phyloP scores from a whole-genome alignment of 495 filamentous ascomycete species.

The Xylaria longipes region DNA sequence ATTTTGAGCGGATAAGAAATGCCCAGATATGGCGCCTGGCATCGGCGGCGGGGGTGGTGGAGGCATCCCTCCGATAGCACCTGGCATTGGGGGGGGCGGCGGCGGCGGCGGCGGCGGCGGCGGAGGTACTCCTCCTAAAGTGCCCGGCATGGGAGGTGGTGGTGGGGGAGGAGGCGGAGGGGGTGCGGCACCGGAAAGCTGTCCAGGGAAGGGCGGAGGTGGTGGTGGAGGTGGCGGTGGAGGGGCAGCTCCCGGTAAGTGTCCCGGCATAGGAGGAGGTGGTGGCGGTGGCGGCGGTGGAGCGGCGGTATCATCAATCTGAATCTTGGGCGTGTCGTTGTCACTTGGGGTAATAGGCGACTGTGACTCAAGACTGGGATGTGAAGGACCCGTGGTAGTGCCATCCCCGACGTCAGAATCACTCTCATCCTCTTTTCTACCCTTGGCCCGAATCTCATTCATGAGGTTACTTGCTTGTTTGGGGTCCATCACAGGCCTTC shows the following conservation, averaged over 20 bases:
- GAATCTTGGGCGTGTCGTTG: constrained; percentile 56
- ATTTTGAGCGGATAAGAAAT: constrained; percentile 58
- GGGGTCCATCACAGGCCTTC: constrained; percentile 75
- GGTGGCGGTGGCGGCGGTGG: constrained; percentile 61
- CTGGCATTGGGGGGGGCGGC: constrained; percentile 53
- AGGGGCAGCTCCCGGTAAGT: constrained; percentile 47
- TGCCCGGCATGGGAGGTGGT: constrained; percentile 50
- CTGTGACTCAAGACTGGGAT: constrained; percentile 75
- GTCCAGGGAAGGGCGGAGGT: constrained; percentile 59
- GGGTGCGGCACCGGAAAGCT: constrained; percentile 51
- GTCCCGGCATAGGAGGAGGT: constrained; percentile 57
- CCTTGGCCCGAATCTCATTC: constrained; percentile 79
- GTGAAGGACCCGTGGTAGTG: constrained; percentile 77
- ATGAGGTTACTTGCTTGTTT: constrained; percentile 77
- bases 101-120: constrained; percentile 69
- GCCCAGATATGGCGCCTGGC: constrained; percentile 62
- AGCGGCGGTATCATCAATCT: constrained; percentile 49
- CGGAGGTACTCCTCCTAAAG: constrained; percentile 53
- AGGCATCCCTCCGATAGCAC: constrained; percentile 30
- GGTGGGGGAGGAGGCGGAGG: constrained; percentile 68
- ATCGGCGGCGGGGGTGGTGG: constrained; percentile 62
- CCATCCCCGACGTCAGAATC: constrained; percentile 77
- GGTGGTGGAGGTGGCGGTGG: constrained; percentile 58
- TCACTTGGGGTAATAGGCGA: constrained; percentile 75
- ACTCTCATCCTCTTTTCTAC: constrained; percentile 72